Base-by-base conservation (phyloP, 2,329 filamentous ascomycete species). In the Fusarium sp. region DNA sequence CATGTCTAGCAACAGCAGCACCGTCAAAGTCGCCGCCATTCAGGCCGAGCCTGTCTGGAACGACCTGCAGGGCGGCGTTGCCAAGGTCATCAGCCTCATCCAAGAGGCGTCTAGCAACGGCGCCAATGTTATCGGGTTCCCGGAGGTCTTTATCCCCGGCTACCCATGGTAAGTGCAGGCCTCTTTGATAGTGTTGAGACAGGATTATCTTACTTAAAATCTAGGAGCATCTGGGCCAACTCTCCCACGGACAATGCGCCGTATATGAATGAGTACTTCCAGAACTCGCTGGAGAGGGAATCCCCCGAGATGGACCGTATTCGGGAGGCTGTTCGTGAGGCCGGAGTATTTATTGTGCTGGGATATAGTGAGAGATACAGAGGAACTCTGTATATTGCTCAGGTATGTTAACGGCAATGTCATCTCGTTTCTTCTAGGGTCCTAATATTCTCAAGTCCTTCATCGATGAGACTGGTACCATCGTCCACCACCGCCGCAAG, bases 71-170 rank as follows among this genome's bases (percentile, higher is more conserved):
- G 77, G 77, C 2, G 74, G 82, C 70, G 80, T 87, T 69, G 76
- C 83, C 74, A 80, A 83, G 67, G 79, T 80, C 35, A 81, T 82
- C 34, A 16, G 66, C 5, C 71, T 82, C 3, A 83, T 83, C 40
- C 72, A 80, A 37, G 70, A 83, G 40, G 80, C 80, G 7, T 77
- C 69, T 7, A 69, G 69, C 31, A 71, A 80, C 4, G 80, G 81
- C 6, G 78, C 78, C 20, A 76, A 83, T n/a, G 77, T 84, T 0
- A 64, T 83, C 8, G 81, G 79, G 7, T 88, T 87, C 56, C 85
- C 85, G 5, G 85, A 88, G 66, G 81, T 83, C 11, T 87, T 83
- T 78, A 82, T 86, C 11, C 80, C 83, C 4, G 84, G 85, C 2
- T 86, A 87, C 70, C 85, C 85, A 34, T 87, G 85, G 85, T 87